These are phyloP conservation scores for Trichaptum fuscoviolaceum DNA, from an alignment of 768 basidiomycete genomes.

Conservation along the genomic window DNA sequence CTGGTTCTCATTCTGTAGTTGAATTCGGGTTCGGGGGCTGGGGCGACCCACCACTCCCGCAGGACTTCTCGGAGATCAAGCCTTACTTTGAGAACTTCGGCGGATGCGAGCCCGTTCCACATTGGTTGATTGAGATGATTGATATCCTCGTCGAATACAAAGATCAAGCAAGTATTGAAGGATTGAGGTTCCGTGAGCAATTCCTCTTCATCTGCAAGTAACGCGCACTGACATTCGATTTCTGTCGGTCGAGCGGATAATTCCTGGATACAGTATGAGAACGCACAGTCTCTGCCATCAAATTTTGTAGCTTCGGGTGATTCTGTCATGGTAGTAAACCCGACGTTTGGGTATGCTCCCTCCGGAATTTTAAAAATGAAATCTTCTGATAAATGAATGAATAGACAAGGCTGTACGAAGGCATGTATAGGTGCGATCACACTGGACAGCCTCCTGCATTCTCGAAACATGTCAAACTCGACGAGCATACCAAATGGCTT, in stretches of 20 bases:
- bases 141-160: constrained; percentile 24
- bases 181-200: constrained; percentile 17
- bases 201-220: no score
- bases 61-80: background rate
- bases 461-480: background rate
- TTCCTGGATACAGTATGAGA: constrained; percentile 25
- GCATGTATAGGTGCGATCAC: constrained; percentile 18
- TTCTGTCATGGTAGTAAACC: constrained; percentile 26
- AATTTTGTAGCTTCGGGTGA: constrained; percentile 33
- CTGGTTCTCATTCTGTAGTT: background rate
- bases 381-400: background rate
- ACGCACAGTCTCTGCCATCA: constrained; percentile 19
- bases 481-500: background rate
- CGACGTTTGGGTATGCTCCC: constrained; percentile 15
- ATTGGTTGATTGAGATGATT: constrained; percentile 22
- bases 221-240: no score
- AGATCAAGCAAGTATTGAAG: constrained; percentile 11
- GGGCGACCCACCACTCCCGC: background rate
- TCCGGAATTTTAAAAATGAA: no score
- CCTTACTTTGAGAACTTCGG: background rate
- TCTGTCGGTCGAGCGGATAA: no score
- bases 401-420: constrained; percentile 19
- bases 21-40: background rate
- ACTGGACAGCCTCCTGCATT: constrained; percentile 14
- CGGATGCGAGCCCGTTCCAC: constrained; percentile 18